A percentile compares a stretch with the other conserved stretches of the same genome.
Conservation (phyloP, 139 green algal genomes). For the Astrephomene gubernaculifera region DNA sequence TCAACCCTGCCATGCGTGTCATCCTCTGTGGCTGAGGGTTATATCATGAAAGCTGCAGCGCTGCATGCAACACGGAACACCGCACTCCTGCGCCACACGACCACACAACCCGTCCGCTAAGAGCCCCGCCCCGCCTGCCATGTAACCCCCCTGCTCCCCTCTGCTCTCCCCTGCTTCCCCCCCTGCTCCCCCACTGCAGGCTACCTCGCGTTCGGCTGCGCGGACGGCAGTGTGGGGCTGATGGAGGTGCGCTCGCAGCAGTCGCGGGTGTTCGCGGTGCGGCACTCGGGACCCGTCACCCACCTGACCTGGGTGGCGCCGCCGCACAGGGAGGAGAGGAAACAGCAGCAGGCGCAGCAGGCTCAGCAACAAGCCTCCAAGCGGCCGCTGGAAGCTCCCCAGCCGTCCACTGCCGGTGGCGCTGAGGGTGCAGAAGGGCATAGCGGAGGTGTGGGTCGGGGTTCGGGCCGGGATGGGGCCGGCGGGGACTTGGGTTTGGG, state of each 20-base stretch:
- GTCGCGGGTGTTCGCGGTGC: slow-evolving; percentile 4
- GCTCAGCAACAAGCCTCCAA: neutral
- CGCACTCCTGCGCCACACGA: too few species aligned
- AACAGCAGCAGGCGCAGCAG: neutral
- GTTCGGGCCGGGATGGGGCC: neutral
- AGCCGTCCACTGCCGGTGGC: too few species aligned
- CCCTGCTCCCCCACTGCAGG: slow-evolving; percentile 1
- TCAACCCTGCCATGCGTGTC: too few species aligned
- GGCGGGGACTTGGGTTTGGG: neutral
- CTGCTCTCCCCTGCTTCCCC: neutral
- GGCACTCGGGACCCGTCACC: slow-evolving; percentile 53
- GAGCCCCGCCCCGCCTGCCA: too few species aligned
- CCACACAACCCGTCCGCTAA: too few species aligned
- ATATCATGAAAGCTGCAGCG: too few species aligned
- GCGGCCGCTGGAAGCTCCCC: too few species aligned
- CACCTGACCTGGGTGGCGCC: slow-evolving; percentile 41
- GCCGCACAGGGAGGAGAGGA: neutral
- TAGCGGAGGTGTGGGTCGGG: too few species aligned
- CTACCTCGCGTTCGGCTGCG: slow-evolving; percentile 63
- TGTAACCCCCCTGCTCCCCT: neutral
- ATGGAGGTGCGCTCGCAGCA: slow-evolving; percentile 41
- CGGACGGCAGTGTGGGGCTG: slow-evolving; percentile 60
- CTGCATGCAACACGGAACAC: too few species aligned
- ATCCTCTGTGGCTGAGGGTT: too few species aligned
- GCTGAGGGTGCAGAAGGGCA: neutral